Evolutionary conservation across 352 stramenopile species (phyloP).

Genomic region (Pythium chondricola): DNA sequence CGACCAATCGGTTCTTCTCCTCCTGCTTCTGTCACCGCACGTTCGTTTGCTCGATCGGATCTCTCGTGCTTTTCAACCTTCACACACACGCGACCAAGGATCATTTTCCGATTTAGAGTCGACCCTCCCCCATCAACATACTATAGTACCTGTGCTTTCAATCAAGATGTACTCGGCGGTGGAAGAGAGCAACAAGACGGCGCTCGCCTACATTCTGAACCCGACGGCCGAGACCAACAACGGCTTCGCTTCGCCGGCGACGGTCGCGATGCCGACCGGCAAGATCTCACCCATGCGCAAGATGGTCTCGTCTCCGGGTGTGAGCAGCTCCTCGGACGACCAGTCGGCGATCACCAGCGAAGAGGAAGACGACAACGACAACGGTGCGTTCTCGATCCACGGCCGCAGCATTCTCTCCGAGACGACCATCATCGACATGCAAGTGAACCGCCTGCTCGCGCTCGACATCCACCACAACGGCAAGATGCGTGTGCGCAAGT

Average conservation of each 20-base stretch:
- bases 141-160: constrained; percentile 8
- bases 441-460: constrained; percentile 48
- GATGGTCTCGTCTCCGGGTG: constrained; percentile 17
- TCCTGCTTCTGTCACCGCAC: background rate
- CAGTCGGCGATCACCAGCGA: constrained; percentile 21
- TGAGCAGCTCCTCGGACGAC: constrained; percentile 13
- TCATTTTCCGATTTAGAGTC: background rate
- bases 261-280: constrained; percentile 9
- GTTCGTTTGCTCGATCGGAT: background rate
- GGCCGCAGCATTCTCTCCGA: constrained; percentile 45
- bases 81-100: background rate
- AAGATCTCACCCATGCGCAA: constrained; percentile 48
- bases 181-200: constrained; percentile 47
- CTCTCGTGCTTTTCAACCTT: background rate
- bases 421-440: constrained; percentile 44
- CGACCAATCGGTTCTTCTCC: background rate
- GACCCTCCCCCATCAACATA: background rate
- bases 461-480: constrained; percentile 47
- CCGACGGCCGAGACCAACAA: constrained; percentile 25
- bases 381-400: constrained; percentile 34
- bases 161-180: constrained; percentile 10
- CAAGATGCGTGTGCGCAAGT: constrained; percentile 66
- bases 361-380: constrained; percentile 28
- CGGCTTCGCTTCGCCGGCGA: constrained; percentile 12
- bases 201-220: constrained; percentile 72